Conservation (phyloP, 805 yeast genomes). For the Candida sanyiensis region DNA sequence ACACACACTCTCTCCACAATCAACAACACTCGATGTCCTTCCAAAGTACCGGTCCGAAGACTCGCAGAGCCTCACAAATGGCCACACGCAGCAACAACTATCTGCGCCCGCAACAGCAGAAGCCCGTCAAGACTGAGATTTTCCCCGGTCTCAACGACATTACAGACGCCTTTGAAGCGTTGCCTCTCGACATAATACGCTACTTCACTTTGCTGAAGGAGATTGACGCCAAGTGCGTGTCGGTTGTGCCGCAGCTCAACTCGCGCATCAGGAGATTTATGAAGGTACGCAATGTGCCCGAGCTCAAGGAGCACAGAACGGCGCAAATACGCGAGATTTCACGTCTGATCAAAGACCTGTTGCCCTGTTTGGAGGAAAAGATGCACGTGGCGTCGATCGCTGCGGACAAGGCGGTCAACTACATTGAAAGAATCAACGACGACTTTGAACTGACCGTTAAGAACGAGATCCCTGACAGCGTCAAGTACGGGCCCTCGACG, state of each 20-base stretch:
- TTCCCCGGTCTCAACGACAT: conserved; percentile 90
- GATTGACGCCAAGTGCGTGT: conserved; percentile 89
- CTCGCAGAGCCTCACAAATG: conserved; percentile 1
- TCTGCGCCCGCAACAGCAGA: conserved; percentile 18
- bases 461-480: conserved; percentile 76
- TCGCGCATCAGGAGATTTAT: conserved; percentile 46
- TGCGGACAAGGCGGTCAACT: conserved; percentile 64
- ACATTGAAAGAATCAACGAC: conserved; percentile 67
- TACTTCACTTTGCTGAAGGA: conserved; percentile 87
- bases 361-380: conserved; percentile 93
- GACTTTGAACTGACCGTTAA: conserved; percentile 70
- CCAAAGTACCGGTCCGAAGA: background rate
- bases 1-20: background rate
- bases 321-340: conserved; percentile 34
- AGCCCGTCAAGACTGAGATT: conserved; percentile 31
- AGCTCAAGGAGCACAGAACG: conserved; percentile 17
- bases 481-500: conserved; percentile 72
- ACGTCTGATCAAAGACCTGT: conserved; percentile 50
- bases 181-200: conserved; percentile 76
- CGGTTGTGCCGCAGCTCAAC: conserved; percentile 62
- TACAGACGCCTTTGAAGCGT: conserved; percentile 83
- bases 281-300: conserved; percentile 24
- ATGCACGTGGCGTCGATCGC: conserved; percentile 96
- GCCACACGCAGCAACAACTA: conserved; percentile 8
- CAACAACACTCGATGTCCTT: background rate